These are phyloP conservation scores for Funneliformis geosporum DNA, from an alignment of 192 early-diverging fungal genomes.

Conservation along the genomic window DNA sequence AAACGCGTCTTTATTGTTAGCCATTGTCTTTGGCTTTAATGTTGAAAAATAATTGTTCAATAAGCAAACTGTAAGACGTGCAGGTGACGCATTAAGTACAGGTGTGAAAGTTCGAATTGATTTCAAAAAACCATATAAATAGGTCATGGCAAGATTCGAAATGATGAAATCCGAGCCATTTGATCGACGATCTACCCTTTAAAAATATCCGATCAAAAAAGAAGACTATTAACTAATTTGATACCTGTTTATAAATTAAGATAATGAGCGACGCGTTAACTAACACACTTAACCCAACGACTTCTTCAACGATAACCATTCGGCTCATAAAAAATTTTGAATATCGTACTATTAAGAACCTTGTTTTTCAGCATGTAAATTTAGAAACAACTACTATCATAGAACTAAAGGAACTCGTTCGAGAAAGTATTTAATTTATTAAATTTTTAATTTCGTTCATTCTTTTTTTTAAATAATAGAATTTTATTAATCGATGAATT, in stretches of 20 bases:
- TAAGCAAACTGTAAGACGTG: not conserved
- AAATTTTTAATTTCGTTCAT: not conserved
- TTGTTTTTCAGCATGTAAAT: slow-evolving; percentile 76
- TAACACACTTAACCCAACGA: not conserved
- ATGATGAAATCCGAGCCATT: too few relatives aligned
- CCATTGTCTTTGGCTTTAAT: not conserved
- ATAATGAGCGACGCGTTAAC: not conserved
- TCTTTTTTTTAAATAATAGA: not conserved
- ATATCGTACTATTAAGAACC: slow-evolving; percentile 82
- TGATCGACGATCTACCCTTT: too few relatives aligned
- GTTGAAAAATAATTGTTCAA: not conserved
- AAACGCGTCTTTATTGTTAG: not conserved
- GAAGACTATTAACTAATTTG: too few relatives aligned
- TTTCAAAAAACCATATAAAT: too few relatives aligned
- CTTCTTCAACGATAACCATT: slow-evolving; percentile 67
- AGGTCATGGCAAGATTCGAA: too few relatives aligned
- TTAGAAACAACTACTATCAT: slow-evolving; percentile 63
- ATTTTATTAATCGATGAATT: not conserved
- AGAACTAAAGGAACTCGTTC: slow-evolving; percentile 57
- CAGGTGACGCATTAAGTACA: too few relatives aligned
- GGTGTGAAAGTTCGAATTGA: too few relatives aligned
- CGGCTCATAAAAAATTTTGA: slow-evolving; percentile 90
- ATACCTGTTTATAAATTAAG: too few relatives aligned
- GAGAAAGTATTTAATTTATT: slow-evolving; percentile 49
- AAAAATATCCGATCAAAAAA: too few relatives aligned